Conservation (phyloP, 495 filamentous ascomycete genomes). For the Thozetella sp. region DNA sequence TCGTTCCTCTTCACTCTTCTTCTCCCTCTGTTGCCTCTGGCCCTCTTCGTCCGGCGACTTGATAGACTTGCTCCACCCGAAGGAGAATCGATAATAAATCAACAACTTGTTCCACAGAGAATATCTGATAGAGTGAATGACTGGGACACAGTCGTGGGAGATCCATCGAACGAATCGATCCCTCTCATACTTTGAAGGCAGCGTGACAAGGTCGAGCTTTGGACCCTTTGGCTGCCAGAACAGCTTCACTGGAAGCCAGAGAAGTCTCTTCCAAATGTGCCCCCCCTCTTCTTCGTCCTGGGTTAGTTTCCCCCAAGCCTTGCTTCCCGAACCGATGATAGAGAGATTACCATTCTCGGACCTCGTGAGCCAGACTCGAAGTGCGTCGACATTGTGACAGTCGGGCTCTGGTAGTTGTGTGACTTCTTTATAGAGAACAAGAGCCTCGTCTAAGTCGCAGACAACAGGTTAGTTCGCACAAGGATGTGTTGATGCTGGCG, state of each 20-base stretch:
- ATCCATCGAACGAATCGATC: too few relatives aligned
- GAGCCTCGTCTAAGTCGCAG: constrained; percentile 3
- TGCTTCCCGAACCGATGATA: constrained; percentile 7
- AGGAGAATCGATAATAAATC: background rate
- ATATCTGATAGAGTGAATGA: too few relatives aligned
- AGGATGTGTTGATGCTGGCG: too few relatives aligned
- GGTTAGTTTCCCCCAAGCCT: constrained; percentile 12
- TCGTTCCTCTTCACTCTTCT: too few relatives aligned
- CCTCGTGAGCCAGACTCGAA: constrained; percentile 10
- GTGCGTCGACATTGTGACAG: constrained; percentile 6
- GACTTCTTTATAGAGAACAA: constrained; percentile 12
- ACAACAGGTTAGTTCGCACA: too few relatives aligned
- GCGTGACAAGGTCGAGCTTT: too few relatives aligned
- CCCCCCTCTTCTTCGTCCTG: background rate
- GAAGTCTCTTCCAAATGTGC: background rate
- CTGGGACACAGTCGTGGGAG: too few relatives aligned
- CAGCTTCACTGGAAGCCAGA: too few relatives aligned
- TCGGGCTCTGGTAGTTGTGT: constrained; percentile 7
- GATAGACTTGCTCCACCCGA: background rate
- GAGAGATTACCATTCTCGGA: background rate
- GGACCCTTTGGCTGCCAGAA: too few relatives aligned
- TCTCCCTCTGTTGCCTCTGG: background rate
- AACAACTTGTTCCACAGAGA: constrained; percentile 5
- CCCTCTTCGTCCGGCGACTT: background rate
- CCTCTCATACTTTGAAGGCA: too few relatives aligned